Evolutionary conservation across 352 stramenopile species (phyloP).

Genomic region (Elongisporangium prolatum): DNA sequence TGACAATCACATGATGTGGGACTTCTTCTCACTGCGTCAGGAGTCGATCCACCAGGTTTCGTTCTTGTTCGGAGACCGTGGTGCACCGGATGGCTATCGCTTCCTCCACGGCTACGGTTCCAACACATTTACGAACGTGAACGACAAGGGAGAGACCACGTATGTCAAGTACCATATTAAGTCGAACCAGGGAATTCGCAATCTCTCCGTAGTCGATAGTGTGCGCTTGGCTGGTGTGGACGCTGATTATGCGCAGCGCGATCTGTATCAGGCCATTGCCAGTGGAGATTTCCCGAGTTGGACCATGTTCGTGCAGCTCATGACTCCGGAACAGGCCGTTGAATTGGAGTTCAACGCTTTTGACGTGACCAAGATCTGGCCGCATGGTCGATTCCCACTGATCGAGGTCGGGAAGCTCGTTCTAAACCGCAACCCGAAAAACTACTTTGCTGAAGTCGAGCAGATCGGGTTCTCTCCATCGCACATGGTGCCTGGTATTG

Average conservation of each 20-base stretch:
- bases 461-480: conserved; percentile 85
- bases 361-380: conserved; percentile 90
- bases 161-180: conserved; percentile 93
- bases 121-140: conserved; percentile 87
- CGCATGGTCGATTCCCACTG: conserved; percentile 76
- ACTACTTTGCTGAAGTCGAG: conserved; percentile 91
- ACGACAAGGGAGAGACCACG: conserved; percentile 43
- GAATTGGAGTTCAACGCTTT: conserved; percentile 68
- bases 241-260: conserved; percentile 80
- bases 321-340: conserved; percentile 69
- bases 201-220: conserved; percentile 70
- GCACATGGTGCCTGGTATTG: conserved; percentile 87
- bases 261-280: conserved; percentile 86
- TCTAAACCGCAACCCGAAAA: conserved; percentile 82
- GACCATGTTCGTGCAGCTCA: conserved; percentile 87
- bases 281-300: conserved; percentile 57
- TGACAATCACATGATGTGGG: conserved; percentile 82
- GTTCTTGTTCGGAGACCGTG: conserved; percentile 83
- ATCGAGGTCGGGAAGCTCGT: conserved; percentile 73
- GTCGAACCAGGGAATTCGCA: conserved; percentile 77
- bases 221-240: conserved; percentile 45
- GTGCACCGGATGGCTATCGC: conserved; percentile 74
- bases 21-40: conserved; percentile 81
- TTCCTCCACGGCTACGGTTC: conserved; percentile 89
- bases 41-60: conserved; percentile 80